phyloP scores from a whole-genome alignment of 306 rosid species.

The Delonix regia region DNA sequence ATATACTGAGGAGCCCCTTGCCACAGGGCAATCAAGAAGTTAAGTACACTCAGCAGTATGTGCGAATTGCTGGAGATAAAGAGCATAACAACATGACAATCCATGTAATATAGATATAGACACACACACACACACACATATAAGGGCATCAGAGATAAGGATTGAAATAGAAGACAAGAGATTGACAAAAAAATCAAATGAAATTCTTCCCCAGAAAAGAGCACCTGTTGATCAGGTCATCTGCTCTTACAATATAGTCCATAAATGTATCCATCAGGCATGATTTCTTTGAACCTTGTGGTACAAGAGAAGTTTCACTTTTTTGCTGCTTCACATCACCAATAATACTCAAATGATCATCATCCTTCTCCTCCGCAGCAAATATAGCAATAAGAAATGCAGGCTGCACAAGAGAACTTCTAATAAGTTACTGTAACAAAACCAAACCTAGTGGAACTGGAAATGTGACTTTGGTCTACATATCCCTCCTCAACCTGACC shows the following conservation, averaged over 20 bases:
- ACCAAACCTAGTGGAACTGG: constrained; percentile 11
- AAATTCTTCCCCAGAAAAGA: constrained; percentile 17
- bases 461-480: neutral
- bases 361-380: constrained; percentile 48
- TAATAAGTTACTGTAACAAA: constrained; percentile 22
- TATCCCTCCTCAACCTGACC: neutral
- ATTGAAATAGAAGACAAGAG: constrained; percentile 18
- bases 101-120: neutral
- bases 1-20: constrained; percentile 75
- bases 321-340: constrained; percentile 53
- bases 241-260: constrained; percentile 54
- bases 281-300: constrained; percentile 48
- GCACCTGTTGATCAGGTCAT: constrained; percentile 61
- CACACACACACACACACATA: neutral
- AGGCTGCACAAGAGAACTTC: constrained; percentile 66
- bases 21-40: constrained; percentile 82
- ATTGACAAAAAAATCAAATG: neutral
- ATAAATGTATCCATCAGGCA: constrained; percentile 59
- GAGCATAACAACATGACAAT: constrained; percentile 30
- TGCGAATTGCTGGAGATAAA: constrained; percentile 65
- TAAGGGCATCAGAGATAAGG: neutral
- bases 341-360: constrained; percentile 42
- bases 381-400: constrained; percentile 76
- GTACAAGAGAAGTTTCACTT: constrained; percentile 46
- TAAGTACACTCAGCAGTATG: constrained; percentile 69